These are phyloP conservation scores for Karstenula rhodostoma DNA, from an alignment of 2,329 filamentous ascomycete species.

Conservation along the genomic window DNA sequence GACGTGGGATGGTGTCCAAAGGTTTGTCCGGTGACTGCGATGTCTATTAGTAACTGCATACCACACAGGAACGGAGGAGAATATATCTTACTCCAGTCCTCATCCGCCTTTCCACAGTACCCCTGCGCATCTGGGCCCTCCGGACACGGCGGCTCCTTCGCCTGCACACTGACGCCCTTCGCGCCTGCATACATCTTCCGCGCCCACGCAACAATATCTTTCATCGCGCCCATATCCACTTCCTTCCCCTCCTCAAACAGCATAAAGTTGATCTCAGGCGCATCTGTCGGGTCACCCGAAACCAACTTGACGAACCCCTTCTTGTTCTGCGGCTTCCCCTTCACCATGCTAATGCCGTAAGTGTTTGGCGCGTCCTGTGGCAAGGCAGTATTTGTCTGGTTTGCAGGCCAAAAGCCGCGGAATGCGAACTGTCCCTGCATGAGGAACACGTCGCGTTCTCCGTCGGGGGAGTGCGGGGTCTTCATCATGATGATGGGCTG, in stretches of 20 bases:
- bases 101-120: slow-evolving; percentile 41
- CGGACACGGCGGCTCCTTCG: slow-evolving; percentile 53
- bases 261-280: slow-evolving; percentile 62
- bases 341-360: slow-evolving; percentile 56
- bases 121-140: slow-evolving; percentile 50
- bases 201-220: slow-evolving; percentile 64
- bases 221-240: slow-evolving; percentile 54
- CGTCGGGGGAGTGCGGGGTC: slow-evolving; percentile 27
- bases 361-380: slow-evolving; percentile 23
- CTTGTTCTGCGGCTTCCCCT: slow-evolving; percentile 68
- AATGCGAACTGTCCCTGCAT: slow-evolving; percentile 34
- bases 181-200: slow-evolving; percentile 55
- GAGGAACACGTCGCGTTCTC: slow-evolving; percentile 36
- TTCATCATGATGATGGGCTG: slow-evolving; percentile 31
- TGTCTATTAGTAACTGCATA: background rate
- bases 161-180: slow-evolving; percentile 44
- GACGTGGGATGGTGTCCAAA: slow-evolving; percentile 67
- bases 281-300: slow-evolving; percentile 67
- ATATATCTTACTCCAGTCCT: slow-evolving; percentile 27
- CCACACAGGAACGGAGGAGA: background rate
- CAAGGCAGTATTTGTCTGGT: slow-evolving; percentile 27
- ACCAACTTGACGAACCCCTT: slow-evolving; percentile 66
- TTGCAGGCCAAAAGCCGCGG: slow-evolving; percentile 35
- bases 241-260: slow-evolving; percentile 48
- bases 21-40: slow-evolving; percentile 28